Evolutionary conservation across 2,329 filamentous ascomycete species (phyloP).

Genomic region (Ophiostoma perfectum): DNA sequence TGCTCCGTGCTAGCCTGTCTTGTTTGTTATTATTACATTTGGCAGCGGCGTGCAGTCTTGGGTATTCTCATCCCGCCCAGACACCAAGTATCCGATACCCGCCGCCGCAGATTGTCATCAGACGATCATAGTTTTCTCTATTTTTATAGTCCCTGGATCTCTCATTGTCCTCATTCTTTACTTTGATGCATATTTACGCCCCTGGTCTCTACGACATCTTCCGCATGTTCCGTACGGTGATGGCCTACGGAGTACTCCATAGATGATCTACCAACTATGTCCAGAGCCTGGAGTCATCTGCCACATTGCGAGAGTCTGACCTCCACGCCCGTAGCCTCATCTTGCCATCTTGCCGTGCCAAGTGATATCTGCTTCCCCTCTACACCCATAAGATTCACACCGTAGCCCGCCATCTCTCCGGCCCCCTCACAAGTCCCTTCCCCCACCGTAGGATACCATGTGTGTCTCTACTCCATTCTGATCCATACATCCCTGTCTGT

Average conservation of each 20-base stretch:
- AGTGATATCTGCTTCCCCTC: background rate
- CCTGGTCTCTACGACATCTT: background rate
- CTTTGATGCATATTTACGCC: background rate
- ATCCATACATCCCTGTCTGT: constrained; percentile 4
- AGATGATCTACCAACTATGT: background rate
- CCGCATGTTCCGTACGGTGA: background rate
- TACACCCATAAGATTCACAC: background rate
- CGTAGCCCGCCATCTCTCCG: background rate
- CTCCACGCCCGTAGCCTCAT: background rate
- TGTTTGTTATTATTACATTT: background rate
- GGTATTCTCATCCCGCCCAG: background rate
- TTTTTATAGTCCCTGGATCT: background rate
- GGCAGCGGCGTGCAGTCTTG: background rate
- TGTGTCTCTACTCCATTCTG: background rate
- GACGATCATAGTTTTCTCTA: background rate
- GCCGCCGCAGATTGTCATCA: background rate
- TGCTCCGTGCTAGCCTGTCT: too few species aligned
- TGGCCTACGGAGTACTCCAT: background rate
- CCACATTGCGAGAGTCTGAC: background rate
- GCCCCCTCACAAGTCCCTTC: background rate
- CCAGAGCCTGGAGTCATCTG: background rate
- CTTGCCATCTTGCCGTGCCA: background rate
- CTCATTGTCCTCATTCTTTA: background rate
- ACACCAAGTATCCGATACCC: background rate
- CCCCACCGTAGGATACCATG: background rate